Percentiles rank a stretch among this genome's conserved stretches.
Conservation (phyloP, 352 stramenopile genomes). For the Globisporangium barbulae region DNA sequence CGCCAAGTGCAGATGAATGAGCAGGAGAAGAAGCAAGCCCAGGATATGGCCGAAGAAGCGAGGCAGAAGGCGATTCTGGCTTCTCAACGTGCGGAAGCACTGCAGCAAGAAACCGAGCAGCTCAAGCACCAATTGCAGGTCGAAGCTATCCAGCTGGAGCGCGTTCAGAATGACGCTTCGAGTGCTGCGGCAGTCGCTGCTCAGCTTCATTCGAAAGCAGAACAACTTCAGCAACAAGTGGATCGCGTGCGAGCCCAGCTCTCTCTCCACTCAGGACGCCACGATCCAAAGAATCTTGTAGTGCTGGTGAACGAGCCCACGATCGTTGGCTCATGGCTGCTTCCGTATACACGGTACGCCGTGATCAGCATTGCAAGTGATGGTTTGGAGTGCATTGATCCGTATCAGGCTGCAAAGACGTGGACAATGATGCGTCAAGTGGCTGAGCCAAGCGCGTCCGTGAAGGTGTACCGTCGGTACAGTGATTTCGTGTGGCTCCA, state of each 20-base stretch:
- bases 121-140: constrained; percentile 72
- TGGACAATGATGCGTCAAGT: constrained; percentile 77
- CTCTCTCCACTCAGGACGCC: constrained; percentile 65
- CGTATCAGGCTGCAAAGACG: constrained; percentile 68
- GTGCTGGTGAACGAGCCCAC: constrained; percentile 79
- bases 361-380: constrained; percentile 77
- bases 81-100: constrained; percentile 62
- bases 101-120: constrained; percentile 71
- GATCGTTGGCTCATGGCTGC: constrained; percentile 76
- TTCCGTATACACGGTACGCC: constrained; percentile 82
- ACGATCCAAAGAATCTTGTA: constrained; percentile 78
- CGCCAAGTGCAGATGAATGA: constrained; percentile 84
- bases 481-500: constrained; percentile 87
- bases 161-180: constrained; percentile 66
- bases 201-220: constrained; percentile 65
- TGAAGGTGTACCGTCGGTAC: constrained; percentile 84
- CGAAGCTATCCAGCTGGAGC: constrained; percentile 65
- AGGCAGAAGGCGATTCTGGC: constrained; percentile 50
- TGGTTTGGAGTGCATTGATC: constrained; percentile 40
- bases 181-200: constrained; percentile 61
- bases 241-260: constrained; percentile 74
- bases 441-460: constrained; percentile 61
- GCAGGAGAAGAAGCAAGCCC: constrained; percentile 69
- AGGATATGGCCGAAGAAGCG: constrained; percentile 69
- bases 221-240: constrained; percentile 73